A percentile compares a stretch with the other conserved stretches of the same genome.
phyloP scores from a whole-genome alignment of 768 basidiomycete genomes.

The Tulasnella sp. region DNA sequence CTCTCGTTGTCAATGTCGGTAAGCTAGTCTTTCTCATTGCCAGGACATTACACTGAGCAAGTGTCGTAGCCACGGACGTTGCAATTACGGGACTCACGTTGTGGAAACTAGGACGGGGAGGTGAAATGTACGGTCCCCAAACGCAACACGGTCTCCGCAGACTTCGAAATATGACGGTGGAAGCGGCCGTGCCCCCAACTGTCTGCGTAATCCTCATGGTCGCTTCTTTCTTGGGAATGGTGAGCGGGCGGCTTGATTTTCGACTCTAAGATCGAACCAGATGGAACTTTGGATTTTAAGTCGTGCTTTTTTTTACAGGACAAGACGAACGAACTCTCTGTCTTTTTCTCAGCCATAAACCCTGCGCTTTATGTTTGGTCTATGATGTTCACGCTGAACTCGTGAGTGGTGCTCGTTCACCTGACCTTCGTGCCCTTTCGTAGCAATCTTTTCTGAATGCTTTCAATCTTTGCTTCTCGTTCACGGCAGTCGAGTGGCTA shows the following conservation, averaged over 20 bases:
- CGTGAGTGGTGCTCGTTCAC: background rate
- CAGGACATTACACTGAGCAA: background rate
- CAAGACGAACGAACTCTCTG: background rate
- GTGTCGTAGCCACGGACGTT: background rate
- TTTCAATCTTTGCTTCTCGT: too few relatives aligned
- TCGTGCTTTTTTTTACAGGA: background rate
- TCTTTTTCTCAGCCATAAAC: background rate
- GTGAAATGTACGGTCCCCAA: background rate
- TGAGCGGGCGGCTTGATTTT: background rate
- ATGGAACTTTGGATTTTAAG: background rate
- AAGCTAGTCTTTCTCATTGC: background rate
- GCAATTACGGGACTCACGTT: background rate
- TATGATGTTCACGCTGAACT: constrained; percentile 5
- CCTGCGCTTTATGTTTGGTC: background rate
- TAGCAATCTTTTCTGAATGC: too few relatives aligned
- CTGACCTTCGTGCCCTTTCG: background rate
- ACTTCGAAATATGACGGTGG: background rate
- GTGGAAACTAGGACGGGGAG: background rate
- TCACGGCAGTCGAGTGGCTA: background rate
- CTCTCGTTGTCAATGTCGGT: background rate
- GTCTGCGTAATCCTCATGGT: background rate
- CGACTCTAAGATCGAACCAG: background rate
- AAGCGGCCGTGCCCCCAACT: background rate
- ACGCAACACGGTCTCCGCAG: background rate
- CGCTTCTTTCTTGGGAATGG: background rate